Percentiles rank a stretch among this genome's conserved stretches.
Evolutionary conservation across 2,329 filamentous ascomycete species (phyloP).

Genomic region (Diaporthe citri): DNA sequence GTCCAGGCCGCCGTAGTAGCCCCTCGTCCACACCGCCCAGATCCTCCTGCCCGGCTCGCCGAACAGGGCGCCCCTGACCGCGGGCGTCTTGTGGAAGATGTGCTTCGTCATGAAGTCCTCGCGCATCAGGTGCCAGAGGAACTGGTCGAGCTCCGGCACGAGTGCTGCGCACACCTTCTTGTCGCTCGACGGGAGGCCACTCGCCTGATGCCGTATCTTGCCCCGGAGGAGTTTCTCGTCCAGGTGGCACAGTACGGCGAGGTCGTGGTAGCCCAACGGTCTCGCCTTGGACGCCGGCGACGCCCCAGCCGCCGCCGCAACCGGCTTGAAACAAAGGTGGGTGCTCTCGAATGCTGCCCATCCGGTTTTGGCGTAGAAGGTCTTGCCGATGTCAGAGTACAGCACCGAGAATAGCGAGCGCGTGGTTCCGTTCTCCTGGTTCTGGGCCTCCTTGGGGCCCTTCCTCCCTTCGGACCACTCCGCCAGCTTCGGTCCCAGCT

Average conservation of each 20-base stretch:
- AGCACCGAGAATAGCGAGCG: slow-evolving; percentile 79
- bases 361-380: slow-evolving; percentile 81
- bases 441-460: slow-evolving; percentile 38
- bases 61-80: slow-evolving; percentile 78
- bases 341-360: slow-evolving; percentile 82
- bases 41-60: slow-evolving; percentile 66
- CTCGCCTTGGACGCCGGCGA: slow-evolving; percentile 43
- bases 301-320: slow-evolving; percentile 40
- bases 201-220: slow-evolving; percentile 55
- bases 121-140: slow-evolving; percentile 83
- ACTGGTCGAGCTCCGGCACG: slow-evolving; percentile 73
- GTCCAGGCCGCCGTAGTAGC: slow-evolving; percentile 69
- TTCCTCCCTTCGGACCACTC: slow-evolving; percentile 46
- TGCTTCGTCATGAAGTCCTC: slow-evolving; percentile 82
- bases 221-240: slow-evolving; percentile 74
- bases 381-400: slow-evolving; percentile 88
- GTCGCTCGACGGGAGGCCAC: slow-evolving; percentile 45
- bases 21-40: slow-evolving; percentile 81
- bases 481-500: slow-evolving; percentile 65
- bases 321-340: slow-evolving; percentile 74
- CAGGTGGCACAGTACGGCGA: slow-evolving; percentile 70
- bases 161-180: slow-evolving; percentile 70
- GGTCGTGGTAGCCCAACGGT: slow-evolving; percentile 69
- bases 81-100: slow-evolving; percentile 68
- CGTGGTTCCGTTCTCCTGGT: slow-evolving; percentile 47